These are phyloP conservation scores for Neonectria ditissima DNA, from an alignment of 2,329 filamentous ascomycete genomes.

Conservation along the genomic window DNA sequence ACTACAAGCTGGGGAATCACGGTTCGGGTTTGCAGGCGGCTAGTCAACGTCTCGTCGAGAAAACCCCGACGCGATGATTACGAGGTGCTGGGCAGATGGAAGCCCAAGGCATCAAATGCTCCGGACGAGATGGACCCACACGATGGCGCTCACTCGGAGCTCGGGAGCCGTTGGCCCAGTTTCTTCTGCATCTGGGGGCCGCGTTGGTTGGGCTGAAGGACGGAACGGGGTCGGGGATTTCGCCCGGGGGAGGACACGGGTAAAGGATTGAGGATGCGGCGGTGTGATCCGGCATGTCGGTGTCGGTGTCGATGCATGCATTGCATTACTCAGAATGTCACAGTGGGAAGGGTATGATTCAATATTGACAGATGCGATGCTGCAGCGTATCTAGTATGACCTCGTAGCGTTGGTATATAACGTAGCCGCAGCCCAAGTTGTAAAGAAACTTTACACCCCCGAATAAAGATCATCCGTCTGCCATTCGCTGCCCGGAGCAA, in stretches of 20 bases:
- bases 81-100: background rate
- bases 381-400: background rate
- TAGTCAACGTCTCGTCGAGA: background rate
- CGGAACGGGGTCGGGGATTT: conserved; percentile 2
- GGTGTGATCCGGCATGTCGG: background rate
- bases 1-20: background rate
- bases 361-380: background rate
- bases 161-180: background rate
- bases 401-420: too few relatives aligned
- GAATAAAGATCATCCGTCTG: background rate
- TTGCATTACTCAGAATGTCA: background rate
- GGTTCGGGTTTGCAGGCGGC: background rate
- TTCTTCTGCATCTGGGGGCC: background rate
- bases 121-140: background rate
- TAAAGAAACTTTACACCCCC: background rate
- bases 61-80: background rate
- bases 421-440: too few relatives aligned
- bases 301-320: background rate
- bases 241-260: conserved; percentile 10
- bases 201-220: conserved; percentile 10
- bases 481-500: background rate
- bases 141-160: background rate
- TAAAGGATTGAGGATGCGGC: background rate
- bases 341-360: background rate
- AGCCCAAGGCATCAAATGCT: background rate